phyloP scores from a whole-genome alignment of 768 basidiomycete species.

The Russula ochroleuca region DNA sequence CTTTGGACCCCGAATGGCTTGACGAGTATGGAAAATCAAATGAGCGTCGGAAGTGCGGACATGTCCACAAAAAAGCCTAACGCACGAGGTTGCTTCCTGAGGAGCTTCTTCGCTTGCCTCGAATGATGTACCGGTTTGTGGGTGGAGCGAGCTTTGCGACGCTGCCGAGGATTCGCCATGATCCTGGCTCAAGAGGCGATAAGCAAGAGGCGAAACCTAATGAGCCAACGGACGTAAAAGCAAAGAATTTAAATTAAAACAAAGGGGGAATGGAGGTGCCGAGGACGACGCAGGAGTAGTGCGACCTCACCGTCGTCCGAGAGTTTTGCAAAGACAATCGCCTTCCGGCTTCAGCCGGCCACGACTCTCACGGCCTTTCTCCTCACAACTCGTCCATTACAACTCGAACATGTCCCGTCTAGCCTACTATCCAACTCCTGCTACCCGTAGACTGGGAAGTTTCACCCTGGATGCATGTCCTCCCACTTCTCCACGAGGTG shows the following conservation, averaged over 20 bases:
- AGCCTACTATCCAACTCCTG: slow-evolving; percentile 34
- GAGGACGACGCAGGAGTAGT: neutral
- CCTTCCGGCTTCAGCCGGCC: neutral
- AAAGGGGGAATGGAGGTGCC: slow-evolving; percentile 20
- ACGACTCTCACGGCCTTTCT: neutral
- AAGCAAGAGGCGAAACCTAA: slow-evolving; percentile 2
- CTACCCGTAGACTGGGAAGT: slow-evolving; percentile 25
- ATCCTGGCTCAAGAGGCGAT: slow-evolving; percentile 12
- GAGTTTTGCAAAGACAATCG: no score
- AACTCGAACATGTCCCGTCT: slow-evolving; percentile 36
- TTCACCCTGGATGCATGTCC: slow-evolving; percentile 29
- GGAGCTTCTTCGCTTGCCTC: slow-evolving; percentile 63
- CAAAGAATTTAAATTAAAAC: neutral
- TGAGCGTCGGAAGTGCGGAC: slow-evolving; percentile 17
- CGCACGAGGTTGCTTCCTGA: slow-evolving; percentile 76
- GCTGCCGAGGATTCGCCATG: slow-evolving; percentile 95
- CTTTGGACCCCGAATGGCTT: slow-evolving; percentile 79
- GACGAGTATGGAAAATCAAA: slow-evolving; percentile 25
- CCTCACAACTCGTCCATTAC: neutral
- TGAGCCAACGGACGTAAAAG: slow-evolving; percentile 16
- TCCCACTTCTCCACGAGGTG: neutral
- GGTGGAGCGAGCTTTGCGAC: slow-evolving; percentile 80
- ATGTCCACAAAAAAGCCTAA: slow-evolving; percentile 27
- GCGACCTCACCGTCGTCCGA: no score
- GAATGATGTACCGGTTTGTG: slow-evolving; percentile 72